Conservation (phyloP, 345 rosid genomes). For the Mangifera indica region DNA sequence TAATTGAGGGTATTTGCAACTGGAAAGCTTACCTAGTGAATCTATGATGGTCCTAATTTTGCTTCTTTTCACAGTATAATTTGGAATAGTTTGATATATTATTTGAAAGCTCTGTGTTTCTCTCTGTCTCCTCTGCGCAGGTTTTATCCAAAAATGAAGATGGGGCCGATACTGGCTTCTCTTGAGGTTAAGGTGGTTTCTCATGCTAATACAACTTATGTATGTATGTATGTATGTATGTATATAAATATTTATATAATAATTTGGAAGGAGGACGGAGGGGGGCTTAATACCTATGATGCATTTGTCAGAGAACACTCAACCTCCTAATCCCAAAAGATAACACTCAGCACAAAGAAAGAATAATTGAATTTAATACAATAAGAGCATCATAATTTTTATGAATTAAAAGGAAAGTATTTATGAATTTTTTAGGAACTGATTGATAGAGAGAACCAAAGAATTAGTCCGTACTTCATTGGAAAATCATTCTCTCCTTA, state of each 20-base stretch:
- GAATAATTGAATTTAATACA: background rate
- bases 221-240: no score
- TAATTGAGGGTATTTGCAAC: slow-evolving; percentile 1
- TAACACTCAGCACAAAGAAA: background rate
- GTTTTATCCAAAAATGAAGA: slow-evolving; percentile 70
- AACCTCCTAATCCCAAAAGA: background rate
- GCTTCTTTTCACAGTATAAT: background rate
- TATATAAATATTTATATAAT: background rate
- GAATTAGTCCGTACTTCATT: background rate
- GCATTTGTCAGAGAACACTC: background rate
- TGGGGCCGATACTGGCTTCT: slow-evolving; percentile 66
- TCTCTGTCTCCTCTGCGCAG: slow-evolving; percentile 35
- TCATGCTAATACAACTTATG: slow-evolving; percentile 10
- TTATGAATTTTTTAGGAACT: no score
- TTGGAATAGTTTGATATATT: slow-evolving; percentile 1
- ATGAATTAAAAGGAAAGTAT: background rate
- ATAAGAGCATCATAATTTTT: no score
- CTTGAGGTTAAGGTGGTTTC: slow-evolving; percentile 70
- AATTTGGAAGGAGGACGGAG: no score
- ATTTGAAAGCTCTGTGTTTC: slow-evolving; percentile 5
- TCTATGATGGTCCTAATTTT: background rate
- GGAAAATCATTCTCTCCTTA: background rate
- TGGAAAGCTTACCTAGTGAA: background rate
- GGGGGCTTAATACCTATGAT: background rate
- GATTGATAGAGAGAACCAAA: background rate